These are phyloP conservation scores for Adansonia rubrostipa DNA, from an alignment of 441 rosid genomes.

Conservation along the genomic window DNA sequence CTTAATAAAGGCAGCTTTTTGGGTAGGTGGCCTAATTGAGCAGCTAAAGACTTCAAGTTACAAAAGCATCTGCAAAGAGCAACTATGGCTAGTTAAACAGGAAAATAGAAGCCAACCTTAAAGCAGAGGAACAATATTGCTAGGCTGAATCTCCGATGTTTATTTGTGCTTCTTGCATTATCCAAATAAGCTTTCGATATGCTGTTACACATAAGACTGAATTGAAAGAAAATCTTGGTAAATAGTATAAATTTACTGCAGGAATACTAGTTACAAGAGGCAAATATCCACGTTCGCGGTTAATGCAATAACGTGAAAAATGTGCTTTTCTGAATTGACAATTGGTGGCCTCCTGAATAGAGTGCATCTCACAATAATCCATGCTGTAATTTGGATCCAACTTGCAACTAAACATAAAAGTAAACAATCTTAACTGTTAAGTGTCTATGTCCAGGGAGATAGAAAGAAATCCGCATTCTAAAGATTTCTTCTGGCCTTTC, in stretches of 20 bases:
- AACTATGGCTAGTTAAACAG: background rate
- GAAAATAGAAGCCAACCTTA: background rate
- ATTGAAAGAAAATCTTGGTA: background rate
- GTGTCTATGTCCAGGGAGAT: background rate
- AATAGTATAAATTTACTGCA: background rate
- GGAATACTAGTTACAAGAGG: background rate
- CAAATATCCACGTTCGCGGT: background rate
- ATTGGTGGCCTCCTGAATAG: background rate
- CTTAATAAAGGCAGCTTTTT: background rate
- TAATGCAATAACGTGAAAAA: background rate
- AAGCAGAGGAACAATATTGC: background rate
- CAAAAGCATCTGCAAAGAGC: background rate
- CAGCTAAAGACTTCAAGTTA: background rate
- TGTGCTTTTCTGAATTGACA: background rate
- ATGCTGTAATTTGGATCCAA: background rate
- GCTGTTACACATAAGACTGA: background rate
- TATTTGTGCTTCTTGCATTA: background rate
- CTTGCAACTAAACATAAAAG: background rate
- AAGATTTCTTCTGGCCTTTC: background rate
- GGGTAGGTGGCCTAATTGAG: background rate
- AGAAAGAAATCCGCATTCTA: background rate
- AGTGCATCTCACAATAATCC: background rate
- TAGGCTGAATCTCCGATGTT: conserved; percentile 7
- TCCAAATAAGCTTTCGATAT: background rate
- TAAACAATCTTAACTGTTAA: background rate